Evolutionary conservation across 176 grass and related monocot genomes (phyloP), one percentile per base, ranked within the genome.

Genomic region (Oryza meyeriana): DNA sequence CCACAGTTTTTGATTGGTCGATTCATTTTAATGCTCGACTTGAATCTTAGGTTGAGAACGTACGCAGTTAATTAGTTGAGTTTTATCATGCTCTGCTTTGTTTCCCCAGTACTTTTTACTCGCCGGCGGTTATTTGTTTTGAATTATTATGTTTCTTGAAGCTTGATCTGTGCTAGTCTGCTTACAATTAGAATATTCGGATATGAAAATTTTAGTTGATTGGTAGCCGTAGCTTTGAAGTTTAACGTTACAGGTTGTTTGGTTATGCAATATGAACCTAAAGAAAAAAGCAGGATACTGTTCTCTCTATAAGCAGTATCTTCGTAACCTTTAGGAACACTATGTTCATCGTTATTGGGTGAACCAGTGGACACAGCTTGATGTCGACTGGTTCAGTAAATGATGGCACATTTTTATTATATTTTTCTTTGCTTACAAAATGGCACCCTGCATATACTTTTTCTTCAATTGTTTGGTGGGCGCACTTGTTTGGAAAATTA

Each of bases 321-420:
- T 69, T 84, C 61, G 52, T 92, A 88, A 90, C 67, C 85, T 90
- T 89, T 87, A 91, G 78, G 83, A 44, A 91, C 69, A 86, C 29
- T 20, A 50, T 6, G 16, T 79, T 84, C 76, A 61, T 82, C 70
- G 73, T 96, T 96, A 63, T 95, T 91, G 88, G 86, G 76, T 93
- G 83, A 88, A 89, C 77, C 30, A 10, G 58, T 91, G 45, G 29
- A 81, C 41, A 44, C 61, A 71, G 42, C 45, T 78, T 73, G 75
- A 22, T 83, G 90, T 79, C 34, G 11, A 28, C 67, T 85, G 77
- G 88, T 89, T 96, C 83, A 85, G 80, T 93, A 87, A 93, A 93
- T 81, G 75, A 76, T 83, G 83, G 12, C 47, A 85, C 88, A 82
- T 86, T 89, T 59, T 18, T 47, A 27, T 25, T 59, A 1, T 31